Base-by-base conservation (phyloP, 139 green algal species). In the Chlorella sp. region DNA sequence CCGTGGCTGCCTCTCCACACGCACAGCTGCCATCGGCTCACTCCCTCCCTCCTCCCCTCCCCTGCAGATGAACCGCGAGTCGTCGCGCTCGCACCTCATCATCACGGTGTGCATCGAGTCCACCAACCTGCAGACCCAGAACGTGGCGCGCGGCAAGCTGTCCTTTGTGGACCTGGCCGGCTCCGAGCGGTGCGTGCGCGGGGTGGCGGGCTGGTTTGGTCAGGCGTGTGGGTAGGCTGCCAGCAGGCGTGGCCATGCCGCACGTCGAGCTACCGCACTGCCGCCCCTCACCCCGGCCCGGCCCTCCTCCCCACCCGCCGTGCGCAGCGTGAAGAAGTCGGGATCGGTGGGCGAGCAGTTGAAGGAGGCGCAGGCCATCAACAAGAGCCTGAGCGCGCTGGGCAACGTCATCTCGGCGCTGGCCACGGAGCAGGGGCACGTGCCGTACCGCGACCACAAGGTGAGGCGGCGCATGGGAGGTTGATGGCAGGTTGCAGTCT, bases 301-400 rank as follows among this genome's bases (percentile, higher is more conserved):
- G 2, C 13, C 51, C 16, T 3, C 28, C 13, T n/a, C 30, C 44
- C 11, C n/a, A 28, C 36, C 34, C 11, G 26, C 28, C 38, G 34
- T 58, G 40, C 58, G 77, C 89, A 97, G 94, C 58, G 89, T 99
- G 40, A 99, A 99, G 93, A 99, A 99, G 95, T 95, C 88, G 16
- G 91, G 91, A 28, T 93, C 91, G 38, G 92, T 87, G 32, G 97
- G 97, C 8, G 95, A 98, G 86, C 94, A 97, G 90, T 92, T 99
- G 41, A 99, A 98, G 92, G 97, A 99, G 90, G 97, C 97, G 40
- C 94, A 98, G 89, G 94, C 96, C 73, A 99, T 99, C 94, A 99
- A 99, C 96, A 99, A 99, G 92, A 97, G 91, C 0, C 92, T 99
- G 62, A 95, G 87, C 0, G 97, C 97, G 36, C 92, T 99, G 34